Evolutionary conservation across 2,329 filamentous ascomycete genomes (phyloP).

Genomic region (Aureobasidium sp.): DNA sequence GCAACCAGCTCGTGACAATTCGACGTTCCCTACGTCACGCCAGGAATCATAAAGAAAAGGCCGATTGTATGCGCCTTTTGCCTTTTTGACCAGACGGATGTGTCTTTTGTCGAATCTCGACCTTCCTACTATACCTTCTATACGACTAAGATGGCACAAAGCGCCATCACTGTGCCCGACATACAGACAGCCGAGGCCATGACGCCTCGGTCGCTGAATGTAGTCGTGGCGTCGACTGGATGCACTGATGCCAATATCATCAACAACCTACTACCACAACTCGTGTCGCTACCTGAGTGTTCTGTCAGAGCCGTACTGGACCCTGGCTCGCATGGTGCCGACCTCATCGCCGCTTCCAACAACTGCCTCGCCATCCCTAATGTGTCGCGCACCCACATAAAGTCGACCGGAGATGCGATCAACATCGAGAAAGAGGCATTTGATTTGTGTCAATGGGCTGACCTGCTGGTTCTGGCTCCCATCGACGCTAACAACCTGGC

Average conservation of each 20-base stretch:
- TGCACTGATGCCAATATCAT: constrained; percentile 28
- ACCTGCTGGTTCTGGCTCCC: constrained; percentile 75
- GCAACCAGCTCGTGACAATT: constrained; percentile 10
- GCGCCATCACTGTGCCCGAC: constrained; percentile 14
- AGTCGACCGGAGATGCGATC: constrained; percentile 20
- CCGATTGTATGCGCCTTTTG: constrained; percentile 11
- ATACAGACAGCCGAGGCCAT: constrained; percentile 6
- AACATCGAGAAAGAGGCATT: constrained; percentile 39
- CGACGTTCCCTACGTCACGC: constrained; percentile 5
- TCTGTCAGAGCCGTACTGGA: constrained; percentile 30
- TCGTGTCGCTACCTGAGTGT: constrained; percentile 28
- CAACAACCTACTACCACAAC: constrained; percentile 25
- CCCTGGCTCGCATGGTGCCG: constrained; percentile 26
- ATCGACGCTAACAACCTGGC: constrained; percentile 78
- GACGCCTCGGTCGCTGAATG: constrained; percentile 23
- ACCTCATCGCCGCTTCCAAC: constrained; percentile 27
- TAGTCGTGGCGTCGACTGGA: constrained; percentile 30
- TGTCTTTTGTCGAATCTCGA: neutral
- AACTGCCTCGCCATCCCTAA: constrained; percentile 28
- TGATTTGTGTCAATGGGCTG: constrained; percentile 79
- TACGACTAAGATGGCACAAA: constrained; percentile 1
- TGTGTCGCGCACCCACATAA: constrained; percentile 19
- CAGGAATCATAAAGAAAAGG: constrained; percentile 10
- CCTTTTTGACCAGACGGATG: neutral
- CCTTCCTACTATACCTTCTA: neutral